Percentiles rank a stretch among this genome's conserved stretches.
phyloP scores from a whole-genome alignment of 2,329 filamentous ascomycete species.

The Alternaria angustiovoidea region DNA sequence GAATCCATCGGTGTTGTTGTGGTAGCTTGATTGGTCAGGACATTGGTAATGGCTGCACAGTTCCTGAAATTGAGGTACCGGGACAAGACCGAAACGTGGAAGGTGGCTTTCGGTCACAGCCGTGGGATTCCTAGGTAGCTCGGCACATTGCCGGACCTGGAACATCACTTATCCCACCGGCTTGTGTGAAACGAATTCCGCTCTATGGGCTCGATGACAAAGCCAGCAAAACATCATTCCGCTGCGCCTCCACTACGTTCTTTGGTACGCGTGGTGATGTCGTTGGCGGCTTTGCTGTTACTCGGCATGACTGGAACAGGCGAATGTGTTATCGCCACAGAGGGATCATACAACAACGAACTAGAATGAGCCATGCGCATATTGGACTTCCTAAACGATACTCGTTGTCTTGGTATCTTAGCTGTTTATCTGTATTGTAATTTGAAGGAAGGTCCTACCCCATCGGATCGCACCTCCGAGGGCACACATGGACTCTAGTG shows the following conservation, averaged over 20 bases:
- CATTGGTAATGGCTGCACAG: background rate
- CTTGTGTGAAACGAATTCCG: background rate
- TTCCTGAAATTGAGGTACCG: slow-evolving; percentile 10
- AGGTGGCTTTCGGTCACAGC: slow-evolving; percentile 6
- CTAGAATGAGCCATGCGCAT: background rate
- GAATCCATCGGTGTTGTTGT: slow-evolving; percentile 1
- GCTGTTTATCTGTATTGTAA: background rate
- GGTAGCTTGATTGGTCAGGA: slow-evolving; percentile 5
- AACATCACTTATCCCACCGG: background rate
- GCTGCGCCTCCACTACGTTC: background rate
- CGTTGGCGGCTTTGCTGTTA: background rate
- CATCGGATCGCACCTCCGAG: slow-evolving; percentile 5
- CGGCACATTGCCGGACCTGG: slow-evolving; percentile 3
- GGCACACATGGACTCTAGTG: background rate
- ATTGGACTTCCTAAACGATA: background rate
- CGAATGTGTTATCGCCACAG: background rate
- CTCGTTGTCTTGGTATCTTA: slow-evolving; percentile 3
- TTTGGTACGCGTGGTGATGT: background rate
- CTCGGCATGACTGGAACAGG: background rate
- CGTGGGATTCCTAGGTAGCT: background rate
- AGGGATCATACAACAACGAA: background rate
- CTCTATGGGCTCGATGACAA: background rate
- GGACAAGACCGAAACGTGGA: slow-evolving; percentile 8
- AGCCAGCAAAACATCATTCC: background rate
- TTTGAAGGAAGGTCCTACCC: slow-evolving; percentile 1